Evolutionary conservation across 371 early-diverging fungal genomes (phyloP).

Genomic region (Syncephalastrum contaminatum): DNA sequence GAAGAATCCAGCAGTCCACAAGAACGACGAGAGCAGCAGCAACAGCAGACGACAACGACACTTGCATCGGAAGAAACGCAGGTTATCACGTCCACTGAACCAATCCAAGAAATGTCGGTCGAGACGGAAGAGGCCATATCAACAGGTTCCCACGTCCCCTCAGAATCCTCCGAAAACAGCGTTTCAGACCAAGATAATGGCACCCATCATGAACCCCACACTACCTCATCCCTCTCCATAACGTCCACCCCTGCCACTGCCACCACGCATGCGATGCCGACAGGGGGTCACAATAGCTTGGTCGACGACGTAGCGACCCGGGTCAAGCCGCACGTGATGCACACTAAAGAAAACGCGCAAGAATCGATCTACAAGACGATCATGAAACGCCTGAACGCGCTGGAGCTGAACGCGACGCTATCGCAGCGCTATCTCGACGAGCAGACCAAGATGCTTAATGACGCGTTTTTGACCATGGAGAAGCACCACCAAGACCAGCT

Average conservation of each 20-base stretch:
- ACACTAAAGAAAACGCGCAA: conserved; percentile 25
- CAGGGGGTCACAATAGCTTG: background rate
- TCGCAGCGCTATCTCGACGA: conserved; percentile 84
- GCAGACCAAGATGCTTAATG: conserved; percentile 77
- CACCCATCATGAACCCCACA: too few relatives aligned
- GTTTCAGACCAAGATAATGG: too few relatives aligned
- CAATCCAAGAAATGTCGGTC: too few relatives aligned
- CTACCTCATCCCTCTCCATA: background rate
- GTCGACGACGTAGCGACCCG: conserved; percentile 3
- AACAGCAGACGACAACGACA: conserved; percentile 3
- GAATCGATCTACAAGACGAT: conserved; percentile 92
- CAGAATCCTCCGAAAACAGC: too few relatives aligned
- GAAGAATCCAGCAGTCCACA: background rate
- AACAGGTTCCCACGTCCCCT: too few relatives aligned
- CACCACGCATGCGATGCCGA: background rate
- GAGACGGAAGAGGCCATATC: too few relatives aligned
- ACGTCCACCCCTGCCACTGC: background rate
- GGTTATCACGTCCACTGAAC: too few relatives aligned
- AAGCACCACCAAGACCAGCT: conserved; percentile 59
- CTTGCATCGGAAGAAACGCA: too few relatives aligned
- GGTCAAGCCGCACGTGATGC: background rate
- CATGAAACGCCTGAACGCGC: conserved; percentile 73
- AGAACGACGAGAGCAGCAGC: conserved; percentile 9
- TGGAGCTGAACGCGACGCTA: conserved; percentile 80
- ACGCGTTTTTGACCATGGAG: conserved; percentile 68